A percentile compares a stretch with the other conserved stretches of the same genome.
phyloP scores from a whole-genome alignment of 208 protist genomes.

The Crithidia thermophila region DNA sequence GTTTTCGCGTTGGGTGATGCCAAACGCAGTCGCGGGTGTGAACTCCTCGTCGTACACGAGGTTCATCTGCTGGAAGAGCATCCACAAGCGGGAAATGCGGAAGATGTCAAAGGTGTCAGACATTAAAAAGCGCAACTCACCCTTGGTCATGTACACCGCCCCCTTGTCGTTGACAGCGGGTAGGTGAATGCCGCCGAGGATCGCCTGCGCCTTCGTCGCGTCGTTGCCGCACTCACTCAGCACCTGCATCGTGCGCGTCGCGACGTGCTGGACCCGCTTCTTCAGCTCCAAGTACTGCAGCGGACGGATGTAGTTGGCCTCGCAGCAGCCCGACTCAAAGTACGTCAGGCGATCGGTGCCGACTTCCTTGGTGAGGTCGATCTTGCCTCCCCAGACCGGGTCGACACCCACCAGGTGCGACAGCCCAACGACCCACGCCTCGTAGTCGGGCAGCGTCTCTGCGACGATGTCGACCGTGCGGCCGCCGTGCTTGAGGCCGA shows the following conservation, averaged over 20 bases:
- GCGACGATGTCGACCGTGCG: slow-evolving; percentile 94
- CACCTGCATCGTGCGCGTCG: slow-evolving; percentile 47
- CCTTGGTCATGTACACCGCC: slow-evolving; percentile 91
- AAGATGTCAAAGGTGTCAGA: slow-evolving; percentile 84
- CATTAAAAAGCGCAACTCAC: slow-evolving; percentile 85
- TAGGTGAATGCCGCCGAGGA: slow-evolving; percentile 80
- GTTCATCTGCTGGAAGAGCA: slow-evolving; percentile 89
- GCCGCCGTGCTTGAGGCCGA: slow-evolving; percentile 76
- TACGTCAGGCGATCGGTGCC: slow-evolving; percentile 76
- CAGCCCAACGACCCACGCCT: slow-evolving; percentile 92
- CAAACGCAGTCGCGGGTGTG: slow-evolving; percentile 80
- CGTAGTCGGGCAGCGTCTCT: slow-evolving; percentile 87
- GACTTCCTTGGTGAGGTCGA: slow-evolving; percentile 76
- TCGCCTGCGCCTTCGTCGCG: slow-evolving; percentile 55
- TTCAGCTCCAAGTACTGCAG: slow-evolving; percentile 81
- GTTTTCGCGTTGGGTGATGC: slow-evolving; percentile 49
- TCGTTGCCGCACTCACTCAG: slow-evolving; percentile 77
- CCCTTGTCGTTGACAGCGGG: slow-evolving; percentile 81
- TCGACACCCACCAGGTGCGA: slow-evolving; percentile 84
- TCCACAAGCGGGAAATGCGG: slow-evolving; percentile 85
- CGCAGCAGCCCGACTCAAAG: slow-evolving; percentile 83
- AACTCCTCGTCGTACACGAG: slow-evolving; percentile 89
- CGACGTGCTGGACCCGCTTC: slow-evolving; percentile 55
- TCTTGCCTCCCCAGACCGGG: slow-evolving; percentile 89
- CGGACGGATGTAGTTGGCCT: slow-evolving; percentile 89